phyloP scores from a whole-genome alignment of 306 rosid species.

The Psophocarpus tetragonolobus region DNA sequence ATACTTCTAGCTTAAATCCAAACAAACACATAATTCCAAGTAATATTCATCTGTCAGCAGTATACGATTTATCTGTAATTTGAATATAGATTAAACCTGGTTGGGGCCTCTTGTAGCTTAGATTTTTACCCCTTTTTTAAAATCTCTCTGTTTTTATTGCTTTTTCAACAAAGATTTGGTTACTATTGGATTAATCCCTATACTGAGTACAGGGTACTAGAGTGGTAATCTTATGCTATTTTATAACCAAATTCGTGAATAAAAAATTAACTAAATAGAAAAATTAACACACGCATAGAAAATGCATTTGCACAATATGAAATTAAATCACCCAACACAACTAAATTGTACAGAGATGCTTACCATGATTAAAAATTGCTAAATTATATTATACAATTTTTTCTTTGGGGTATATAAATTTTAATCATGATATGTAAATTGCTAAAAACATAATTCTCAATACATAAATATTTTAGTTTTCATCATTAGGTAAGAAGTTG shows the following conservation, averaged over 20 bases:
- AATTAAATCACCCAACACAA: background rate
- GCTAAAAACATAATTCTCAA: constrained; percentile 2
- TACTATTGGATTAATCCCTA: background rate
- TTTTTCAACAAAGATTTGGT: background rate
- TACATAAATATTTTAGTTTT: background rate
- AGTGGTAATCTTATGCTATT: background rate
- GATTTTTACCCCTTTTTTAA: background rate
- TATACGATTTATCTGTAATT: background rate
- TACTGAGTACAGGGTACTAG: background rate
- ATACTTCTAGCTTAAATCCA: too few relatives aligned
- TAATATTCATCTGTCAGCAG: background rate
- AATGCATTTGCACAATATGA: background rate
- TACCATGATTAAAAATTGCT: background rate
- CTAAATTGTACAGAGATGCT: background rate
- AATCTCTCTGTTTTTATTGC: background rate
- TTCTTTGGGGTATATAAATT: background rate
- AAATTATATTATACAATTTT: background rate
- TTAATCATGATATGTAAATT: background rate
- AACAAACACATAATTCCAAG: background rate
- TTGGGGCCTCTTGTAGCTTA: background rate
- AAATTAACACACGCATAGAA: background rate
- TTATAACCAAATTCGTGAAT: background rate
- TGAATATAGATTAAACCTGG: background rate
- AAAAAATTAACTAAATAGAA: background rate
- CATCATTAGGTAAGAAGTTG: background rate